A percentile compares a stretch with the other conserved stretches of the same genome.
Evolutionary conservation across 257 asterid genomes (phyloP).

Genomic region (Striga asiatica): DNA sequence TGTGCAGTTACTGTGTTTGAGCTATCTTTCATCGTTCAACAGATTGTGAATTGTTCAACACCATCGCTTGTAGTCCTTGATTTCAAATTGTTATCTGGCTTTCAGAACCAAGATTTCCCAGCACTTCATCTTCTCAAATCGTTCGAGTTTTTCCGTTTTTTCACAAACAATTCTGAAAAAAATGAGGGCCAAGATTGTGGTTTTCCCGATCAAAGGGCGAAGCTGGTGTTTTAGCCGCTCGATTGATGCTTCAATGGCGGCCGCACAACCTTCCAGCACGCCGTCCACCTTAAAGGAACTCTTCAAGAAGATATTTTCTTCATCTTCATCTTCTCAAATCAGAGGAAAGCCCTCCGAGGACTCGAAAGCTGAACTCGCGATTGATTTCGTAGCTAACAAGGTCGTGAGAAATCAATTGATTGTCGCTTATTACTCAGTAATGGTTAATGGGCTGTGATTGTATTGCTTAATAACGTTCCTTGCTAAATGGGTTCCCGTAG

Average conservation of each 20-base stretch:
- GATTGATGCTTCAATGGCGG: constrained; percentile 38
- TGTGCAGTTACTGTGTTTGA: no score
- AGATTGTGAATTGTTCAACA: no score
- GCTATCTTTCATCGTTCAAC: no score
- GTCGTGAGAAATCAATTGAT: constrained; percentile 19
- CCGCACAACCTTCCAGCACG: constrained; percentile 38
- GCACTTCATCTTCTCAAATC: no score
- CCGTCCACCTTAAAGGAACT: constrained; percentile 74
- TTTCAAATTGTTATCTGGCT: no score
- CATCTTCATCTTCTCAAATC: constrained; percentile 16
- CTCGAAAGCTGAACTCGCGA: constrained; percentile 45
- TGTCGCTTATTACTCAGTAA: not conserved
- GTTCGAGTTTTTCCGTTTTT: not conserved
- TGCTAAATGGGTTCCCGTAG: not conserved
- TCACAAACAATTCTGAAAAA: not conserved
- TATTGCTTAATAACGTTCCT: not conserved
- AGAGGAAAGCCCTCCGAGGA: constrained; percentile 14
- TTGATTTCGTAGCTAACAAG: constrained; percentile 76
- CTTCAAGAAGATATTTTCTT: constrained; percentile 35
- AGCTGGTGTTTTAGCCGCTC: constrained; percentile 88
- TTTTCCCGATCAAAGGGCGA: constrained; percentile 82
- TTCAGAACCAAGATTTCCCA: not conserved
- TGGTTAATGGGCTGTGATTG: not conserved
- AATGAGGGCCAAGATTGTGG: constrained; percentile 78
- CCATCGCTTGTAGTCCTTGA: no score